Base-by-base conservation (phyloP, 768 basidiomycete species). In the Sporobolomyces phaffii region DNA sequence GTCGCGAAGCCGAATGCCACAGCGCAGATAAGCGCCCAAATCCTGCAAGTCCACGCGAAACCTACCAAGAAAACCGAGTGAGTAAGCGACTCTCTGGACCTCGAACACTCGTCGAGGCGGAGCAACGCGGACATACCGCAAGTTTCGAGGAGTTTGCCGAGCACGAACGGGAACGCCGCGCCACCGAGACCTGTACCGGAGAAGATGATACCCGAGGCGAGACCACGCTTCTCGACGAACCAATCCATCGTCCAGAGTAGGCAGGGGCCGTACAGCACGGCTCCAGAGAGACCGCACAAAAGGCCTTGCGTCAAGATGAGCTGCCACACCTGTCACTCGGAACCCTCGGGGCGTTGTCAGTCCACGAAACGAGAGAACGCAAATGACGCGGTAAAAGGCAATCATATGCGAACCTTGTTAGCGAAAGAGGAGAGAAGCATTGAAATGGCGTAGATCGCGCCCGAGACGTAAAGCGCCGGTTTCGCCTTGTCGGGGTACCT, bases 401-500 rank as follows among this genome's bases (percentile, higher is more conserved):
- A n/a, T n/a, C n/a, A n/a, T 38, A 9, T 38, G 38, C 57, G 28
- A 5, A 58, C 57, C 18, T 60, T 1, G 5, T 34, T 66, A 2
- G 65, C 59, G 36, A 45, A 66, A 13, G 36, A 43, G 14, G 63
- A 65, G 34, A 65, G 26, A 13, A 70, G 59, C 45, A 65, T 40
- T 9, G 40, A 50, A 0, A 45, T 29, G 11, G 47, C 20, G 8
- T 56, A 61, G n/a, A 59, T 17, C 5, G 9, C 48, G 0, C 33
- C 40, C n/a, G 53, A 26, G 28, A 44, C 36, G 44, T 44, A 61
- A 5, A 70, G 44, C 4, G 41, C 34, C 3, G 14, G 2, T 29
- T 51, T 51, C 26, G 48, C 69, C 5, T 51, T 28, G n/a, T 70
- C 69, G 20, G 69, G 64, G 50, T 70, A 70, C 0, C 67, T 26